Evolutionary conservation across 1,139 yeast species (phyloP).

Genomic region (Pichiaceae sp.): DNA sequence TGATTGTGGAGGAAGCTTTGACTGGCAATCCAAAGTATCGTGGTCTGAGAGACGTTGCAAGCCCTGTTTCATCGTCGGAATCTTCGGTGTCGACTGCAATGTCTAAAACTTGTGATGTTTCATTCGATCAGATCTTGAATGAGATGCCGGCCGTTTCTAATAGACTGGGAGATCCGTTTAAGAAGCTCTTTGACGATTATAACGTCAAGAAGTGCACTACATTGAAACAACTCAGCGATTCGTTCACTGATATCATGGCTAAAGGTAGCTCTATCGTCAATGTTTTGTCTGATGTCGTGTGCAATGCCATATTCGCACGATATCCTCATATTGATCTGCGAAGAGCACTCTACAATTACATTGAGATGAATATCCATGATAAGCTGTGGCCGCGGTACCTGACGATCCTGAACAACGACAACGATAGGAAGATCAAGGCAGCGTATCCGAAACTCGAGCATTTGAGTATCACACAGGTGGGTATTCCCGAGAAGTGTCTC

Average conservation of each 20-base stretch:
- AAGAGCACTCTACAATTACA: conserved; percentile 55
- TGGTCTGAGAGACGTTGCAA: neutral
- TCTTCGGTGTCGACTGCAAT: neutral
- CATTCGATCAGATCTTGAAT: conserved; percentile 36
- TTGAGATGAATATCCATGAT: conserved; percentile 61
- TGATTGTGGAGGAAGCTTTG: conserved; percentile 45
- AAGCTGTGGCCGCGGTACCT: conserved; percentile 47
- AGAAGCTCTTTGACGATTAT: conserved; percentile 29
- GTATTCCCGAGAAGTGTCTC: conserved; percentile 35
- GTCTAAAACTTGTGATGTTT: neutral
- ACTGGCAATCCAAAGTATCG: conserved; percentile 28
- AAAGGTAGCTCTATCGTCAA: conserved; percentile 32
- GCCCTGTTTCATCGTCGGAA: neutral
- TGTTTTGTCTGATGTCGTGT: conserved; percentile 8
- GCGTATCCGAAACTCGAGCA: conserved; percentile 36
- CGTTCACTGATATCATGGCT: conserved; percentile 28
- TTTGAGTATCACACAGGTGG: conserved; percentile 65
- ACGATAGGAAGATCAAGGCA: conserved; percentile 26
- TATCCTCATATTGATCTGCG: conserved; percentile 45
- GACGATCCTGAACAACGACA: conserved; percentile 21
- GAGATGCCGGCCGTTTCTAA: conserved; percentile 39
- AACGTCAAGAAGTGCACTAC: conserved; percentile 24
- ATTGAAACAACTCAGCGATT: conserved; percentile 25
- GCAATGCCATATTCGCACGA: conserved; percentile 5
- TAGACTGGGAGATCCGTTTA: conserved; percentile 40